phyloP scores from a whole-genome alignment of 108 stramenopile genomes.

The Cyclotella kingstonii region DNA sequence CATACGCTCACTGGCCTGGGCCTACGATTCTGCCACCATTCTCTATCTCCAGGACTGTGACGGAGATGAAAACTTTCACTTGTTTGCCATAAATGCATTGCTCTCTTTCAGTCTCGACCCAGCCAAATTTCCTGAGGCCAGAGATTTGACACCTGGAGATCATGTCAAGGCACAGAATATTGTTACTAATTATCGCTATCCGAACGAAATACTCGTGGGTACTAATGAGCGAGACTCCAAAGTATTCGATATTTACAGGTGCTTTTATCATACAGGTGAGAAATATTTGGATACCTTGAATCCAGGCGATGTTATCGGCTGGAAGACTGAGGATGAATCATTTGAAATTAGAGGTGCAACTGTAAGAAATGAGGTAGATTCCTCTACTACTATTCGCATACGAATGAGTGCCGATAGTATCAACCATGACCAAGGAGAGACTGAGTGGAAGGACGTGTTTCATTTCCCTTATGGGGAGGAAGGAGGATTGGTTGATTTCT shows the following conservation, averaged over 20 bases:
- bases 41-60: slow-evolving; percentile 58
- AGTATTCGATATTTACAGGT: slow-evolving; percentile 45
- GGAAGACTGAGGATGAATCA: slow-evolving; percentile 49
- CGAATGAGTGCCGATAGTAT: slow-evolving; percentile 23
- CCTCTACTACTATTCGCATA: slow-evolving; percentile 45
- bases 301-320: slow-evolving; percentile 57
- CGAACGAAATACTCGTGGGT: slow-evolving; percentile 53
- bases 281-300: slow-evolving; percentile 57
- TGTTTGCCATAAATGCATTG: slow-evolving; percentile 46
- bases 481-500: slow-evolving; percentile 53
- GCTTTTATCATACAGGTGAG: slow-evolving; percentile 44
- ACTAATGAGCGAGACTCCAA: slow-evolving; percentile 59
- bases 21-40: slow-evolving; percentile 49
- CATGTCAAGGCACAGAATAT: slow-evolving; percentile 60
- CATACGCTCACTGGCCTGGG: slow-evolving; percentile 54
- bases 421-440: slow-evolving; percentile 1
- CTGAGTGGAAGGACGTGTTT: slow-evolving; percentile 54
- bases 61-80: slow-evolving; percentile 64
- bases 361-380: slow-evolving; percentile 47
- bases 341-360: slow-evolving; percentile 52
- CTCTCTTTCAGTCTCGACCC: not conserved
- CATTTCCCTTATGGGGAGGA: slow-evolving; percentile 63
- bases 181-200: slow-evolving; percentile 50
- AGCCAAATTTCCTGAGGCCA: slow-evolving; percentile 8
- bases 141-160: slow-evolving; percentile 60